phyloP scores from a whole-genome alignment of 495 filamentous ascomycete genomes.

The Copromyces sp. region DNA sequence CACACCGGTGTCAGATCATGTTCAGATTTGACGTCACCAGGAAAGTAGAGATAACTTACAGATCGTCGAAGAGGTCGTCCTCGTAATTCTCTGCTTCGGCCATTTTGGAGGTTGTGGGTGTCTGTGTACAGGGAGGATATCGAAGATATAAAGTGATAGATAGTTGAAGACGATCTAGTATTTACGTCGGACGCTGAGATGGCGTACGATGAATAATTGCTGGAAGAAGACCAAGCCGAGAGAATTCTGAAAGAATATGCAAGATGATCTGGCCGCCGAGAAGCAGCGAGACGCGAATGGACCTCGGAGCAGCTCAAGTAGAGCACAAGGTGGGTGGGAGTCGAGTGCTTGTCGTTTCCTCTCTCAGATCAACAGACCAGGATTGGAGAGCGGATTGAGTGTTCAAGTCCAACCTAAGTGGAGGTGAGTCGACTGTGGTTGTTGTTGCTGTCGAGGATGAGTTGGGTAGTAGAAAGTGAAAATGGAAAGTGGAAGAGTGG shows the following conservation, averaged over 20 bases:
- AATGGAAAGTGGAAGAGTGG: background rate
- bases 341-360: background rate
- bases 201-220: background rate
- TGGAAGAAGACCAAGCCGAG: background rate
- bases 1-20: conserved; percentile 5
- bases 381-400: background rate
- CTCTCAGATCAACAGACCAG: background rate
- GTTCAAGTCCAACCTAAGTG: background rate
- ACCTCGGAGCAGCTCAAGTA: background rate
- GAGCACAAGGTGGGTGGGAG: background rate
- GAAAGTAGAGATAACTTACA: conserved; percentile 49
- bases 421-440: background rate
- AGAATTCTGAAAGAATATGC: background rate
- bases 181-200: background rate
- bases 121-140: background rate
- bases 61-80: conserved; percentile 96
- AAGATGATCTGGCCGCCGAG: background rate
- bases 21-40: background rate
- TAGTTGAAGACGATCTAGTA: background rate
- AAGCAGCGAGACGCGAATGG: background rate
- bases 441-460: background rate
- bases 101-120: conserved; percentile 40
- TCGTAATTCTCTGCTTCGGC: conserved; percentile 84
- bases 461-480: background rate
- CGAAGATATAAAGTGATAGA: background rate